A percentile compares a stretch with the other conserved stretches of the same genome.
Evolutionary conservation across 345 rosid genomes (phyloP).

Genomic region (Cochlearia excelsa): DNA sequence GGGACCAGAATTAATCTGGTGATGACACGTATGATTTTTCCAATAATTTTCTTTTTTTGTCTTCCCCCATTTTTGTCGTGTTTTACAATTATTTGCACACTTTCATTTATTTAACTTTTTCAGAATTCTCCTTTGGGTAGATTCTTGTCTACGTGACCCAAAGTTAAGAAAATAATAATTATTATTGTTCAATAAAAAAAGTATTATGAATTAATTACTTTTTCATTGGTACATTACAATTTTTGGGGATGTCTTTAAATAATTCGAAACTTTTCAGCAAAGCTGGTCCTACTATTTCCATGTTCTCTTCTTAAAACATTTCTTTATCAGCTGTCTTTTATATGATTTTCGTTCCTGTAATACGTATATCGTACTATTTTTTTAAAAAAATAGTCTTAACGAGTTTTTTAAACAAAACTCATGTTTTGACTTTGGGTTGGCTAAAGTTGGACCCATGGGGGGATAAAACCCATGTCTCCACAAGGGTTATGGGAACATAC

Average conservation of each 20-base stretch:
- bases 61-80: too few species aligned
- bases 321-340: constrained; percentile 6
- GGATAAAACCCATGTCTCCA: too few species aligned
- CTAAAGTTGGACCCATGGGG: too few species aligned
- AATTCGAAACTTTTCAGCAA: constrained; percentile 25
- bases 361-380: too few species aligned
- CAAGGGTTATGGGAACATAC: too few species aligned
- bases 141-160: constrained; percentile 22
- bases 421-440: too few species aligned
- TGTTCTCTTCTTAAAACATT: constrained; percentile 13
- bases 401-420: too few species aligned
- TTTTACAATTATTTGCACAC: constrained; percentile 1
- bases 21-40: too few species aligned
- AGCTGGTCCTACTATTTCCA: constrained; percentile 18
- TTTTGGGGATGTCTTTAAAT: constrained; percentile 5
- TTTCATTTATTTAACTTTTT: constrained; percentile 13
- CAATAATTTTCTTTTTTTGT: background rate
- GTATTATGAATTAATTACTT: background rate
- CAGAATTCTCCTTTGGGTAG: constrained; percentile 22
- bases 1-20: too few species aligned
- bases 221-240: background rate
- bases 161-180: background rate
- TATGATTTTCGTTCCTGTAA: background rate
- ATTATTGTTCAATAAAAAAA: too few species aligned
- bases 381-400: too few species aligned